Percentiles rank a stretch among this genome's conserved stretches.
Evolutionary conservation across 495 filamentous ascomycete species (phyloP).

Genomic region (Hyaloscypha bicolor): DNA sequence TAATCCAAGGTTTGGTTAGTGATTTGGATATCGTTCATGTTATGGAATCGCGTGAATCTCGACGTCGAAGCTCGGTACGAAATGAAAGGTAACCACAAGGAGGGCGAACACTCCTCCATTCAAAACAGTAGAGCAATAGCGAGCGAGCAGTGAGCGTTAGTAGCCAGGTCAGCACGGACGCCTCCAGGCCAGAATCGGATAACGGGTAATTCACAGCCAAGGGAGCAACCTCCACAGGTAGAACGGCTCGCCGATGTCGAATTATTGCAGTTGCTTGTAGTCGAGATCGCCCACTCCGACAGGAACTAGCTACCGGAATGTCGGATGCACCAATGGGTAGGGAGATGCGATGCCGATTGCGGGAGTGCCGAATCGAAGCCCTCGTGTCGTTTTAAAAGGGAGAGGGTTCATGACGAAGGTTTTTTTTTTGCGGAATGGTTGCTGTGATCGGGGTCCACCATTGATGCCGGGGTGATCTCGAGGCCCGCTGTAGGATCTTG

Average conservation of each 20-base stretch:
- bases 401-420: not conserved
- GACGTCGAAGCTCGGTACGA: conserved; percentile 31
- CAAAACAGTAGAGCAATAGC: conserved; percentile 56
- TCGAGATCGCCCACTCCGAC: not conserved
- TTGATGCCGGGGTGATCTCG: not conserved
- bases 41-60: conserved; percentile 22
- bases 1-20: conserved; percentile 38
- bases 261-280: not conserved
- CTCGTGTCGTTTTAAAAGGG: not conserved
- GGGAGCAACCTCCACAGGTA: not conserved
- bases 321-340: not conserved
- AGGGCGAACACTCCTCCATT: conserved; percentile 1
- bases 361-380: not conserved
- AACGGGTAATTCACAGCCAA: not conserved
- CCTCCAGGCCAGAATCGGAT: not conserved
- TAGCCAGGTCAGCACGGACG: conserved; percentile 28
- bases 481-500: conserved; percentile 7
- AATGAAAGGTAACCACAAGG: conserved; percentile 26
- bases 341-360: not conserved
- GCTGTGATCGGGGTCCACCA: not conserved
- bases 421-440: not conserved
- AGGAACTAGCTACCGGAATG: not conserved
- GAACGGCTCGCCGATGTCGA: not conserved
- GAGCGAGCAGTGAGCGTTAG: conserved; percentile 70
- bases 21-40: conserved; percentile 33